Conservation (phyloP, 129 eudicot species). For the Chrysanthemum makinoi region DNA sequence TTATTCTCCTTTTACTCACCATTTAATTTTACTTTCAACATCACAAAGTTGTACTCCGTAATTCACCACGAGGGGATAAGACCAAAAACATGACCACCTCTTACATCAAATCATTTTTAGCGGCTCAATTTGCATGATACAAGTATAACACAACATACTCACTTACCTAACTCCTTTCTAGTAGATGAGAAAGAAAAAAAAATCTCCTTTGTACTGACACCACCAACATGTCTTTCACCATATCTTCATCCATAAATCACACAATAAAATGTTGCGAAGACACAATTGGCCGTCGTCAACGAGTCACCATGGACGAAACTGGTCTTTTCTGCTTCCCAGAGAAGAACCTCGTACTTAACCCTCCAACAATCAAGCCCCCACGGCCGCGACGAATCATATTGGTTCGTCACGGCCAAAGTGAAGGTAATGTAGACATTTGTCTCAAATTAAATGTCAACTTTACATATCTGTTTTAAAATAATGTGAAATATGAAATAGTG, state of each 20-base stretch:
- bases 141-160: background rate
- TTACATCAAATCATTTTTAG: background rate
- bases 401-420: slow-evolving; percentile 80
- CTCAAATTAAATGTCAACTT: no score
- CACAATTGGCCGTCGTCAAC: slow-evolving; percentile 30
- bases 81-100: no score
- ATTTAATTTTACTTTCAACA: no score
- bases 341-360: slow-evolving; percentile 26
- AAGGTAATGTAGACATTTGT: slow-evolving; percentile 58
- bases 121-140: slow-evolving; percentile 11
- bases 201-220: background rate
- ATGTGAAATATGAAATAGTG: no score
- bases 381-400: slow-evolving; percentile 74
- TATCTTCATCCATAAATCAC: slow-evolving; percentile 23
- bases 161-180: background rate
- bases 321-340: slow-evolving; percentile 34
- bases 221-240: slow-evolving; percentile 22
- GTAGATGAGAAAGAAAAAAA: background rate
- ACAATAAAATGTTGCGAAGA: slow-evolving; percentile 45
- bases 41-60: no score
- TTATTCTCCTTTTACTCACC: no score
- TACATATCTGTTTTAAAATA: no score
- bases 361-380: slow-evolving; percentile 44
- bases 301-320: slow-evolving; percentile 14
- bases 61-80: no score